These are phyloP conservation scores for Dioszegia hungarica DNA, from an alignment of 768 basidiomycete genomes.

Conservation along the genomic window DNA sequence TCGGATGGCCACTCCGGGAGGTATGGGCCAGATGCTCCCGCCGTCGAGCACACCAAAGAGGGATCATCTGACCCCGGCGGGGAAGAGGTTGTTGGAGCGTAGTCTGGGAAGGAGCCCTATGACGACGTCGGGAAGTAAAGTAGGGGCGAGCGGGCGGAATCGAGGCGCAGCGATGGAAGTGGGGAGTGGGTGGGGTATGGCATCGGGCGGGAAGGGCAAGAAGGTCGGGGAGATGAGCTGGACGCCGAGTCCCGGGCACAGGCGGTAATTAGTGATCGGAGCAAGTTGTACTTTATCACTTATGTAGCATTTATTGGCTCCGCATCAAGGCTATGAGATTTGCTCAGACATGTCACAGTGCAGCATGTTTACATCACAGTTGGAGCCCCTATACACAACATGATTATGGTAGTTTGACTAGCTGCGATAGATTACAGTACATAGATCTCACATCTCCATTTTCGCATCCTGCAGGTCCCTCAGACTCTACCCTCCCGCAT, in stretches of 20 bases:
- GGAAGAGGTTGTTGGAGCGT: slow-evolving; percentile 62
- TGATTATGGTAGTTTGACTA: not conserved
- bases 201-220: not conserved
- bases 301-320: too few relatives aligned
- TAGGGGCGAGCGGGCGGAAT: slow-evolving; percentile 21
- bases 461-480: not conserved
- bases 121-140: slow-evolving; percentile 1
- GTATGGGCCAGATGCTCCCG: slow-evolving; percentile 62
- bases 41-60: slow-evolving; percentile 70
- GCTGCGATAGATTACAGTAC: not conserved
- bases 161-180: slow-evolving; percentile 38
- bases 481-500: slow-evolving; percentile 19
- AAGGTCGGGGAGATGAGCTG: slow-evolving; percentile 22
- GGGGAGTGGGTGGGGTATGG: slow-evolving; percentile 21
- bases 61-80: slow-evolving; percentile 82
- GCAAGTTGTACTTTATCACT: too few relatives aligned
- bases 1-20: slow-evolving; percentile 48
- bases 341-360: too few relatives aligned
- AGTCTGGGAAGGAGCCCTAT: slow-evolving; percentile 32
- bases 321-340: too few relatives aligned
- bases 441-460: not conserved
- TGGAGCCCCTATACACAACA: too few relatives aligned
- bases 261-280: not conserved
- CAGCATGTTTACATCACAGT: too few relatives aligned
- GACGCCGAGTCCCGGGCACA: slow-evolving; percentile 31